These are phyloP conservation scores for Fusarium sp. DNA, from an alignment of 2,329 filamentous ascomycete species.

Conservation along the genomic window DNA sequence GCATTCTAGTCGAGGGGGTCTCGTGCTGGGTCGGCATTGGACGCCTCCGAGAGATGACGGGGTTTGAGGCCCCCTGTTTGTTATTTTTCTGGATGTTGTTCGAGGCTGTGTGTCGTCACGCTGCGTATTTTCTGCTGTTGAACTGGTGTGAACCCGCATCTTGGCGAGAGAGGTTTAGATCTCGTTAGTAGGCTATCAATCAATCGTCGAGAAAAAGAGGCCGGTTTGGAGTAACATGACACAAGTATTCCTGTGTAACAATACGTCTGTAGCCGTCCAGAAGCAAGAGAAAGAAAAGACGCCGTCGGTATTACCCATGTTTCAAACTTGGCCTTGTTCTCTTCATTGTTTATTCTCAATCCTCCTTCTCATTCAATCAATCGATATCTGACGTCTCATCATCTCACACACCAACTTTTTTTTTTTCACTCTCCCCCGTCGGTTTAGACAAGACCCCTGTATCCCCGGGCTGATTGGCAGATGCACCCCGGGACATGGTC, in stretches of 20 bases:
- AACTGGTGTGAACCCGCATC: constrained; percentile 39
- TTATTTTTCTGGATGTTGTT: constrained; percentile 4
- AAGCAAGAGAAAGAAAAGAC: background rate
- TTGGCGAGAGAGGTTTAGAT: constrained; percentile 23
- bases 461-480: constrained; percentile 42
- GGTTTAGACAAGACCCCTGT: constrained; percentile 38
- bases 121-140: constrained; percentile 26
- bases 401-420: constrained; percentile 26
- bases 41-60: constrained; percentile 33
- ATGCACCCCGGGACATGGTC: constrained; percentile 37
- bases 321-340: constrained; percentile 20
- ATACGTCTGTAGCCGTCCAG: background rate
- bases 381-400: constrained; percentile 39
- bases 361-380: constrained; percentile 19
- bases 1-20: constrained; percentile 46
- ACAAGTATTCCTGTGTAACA: background rate
- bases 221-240: background rate
- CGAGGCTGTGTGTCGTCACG: constrained; percentile 46
- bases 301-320: background rate
- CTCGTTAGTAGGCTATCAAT: background rate
- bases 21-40: constrained; percentile 51
- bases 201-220: background rate
- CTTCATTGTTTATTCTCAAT: background rate
- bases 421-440: constrained; percentile 9
- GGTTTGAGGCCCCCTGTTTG: constrained; percentile 32